Evolutionary conservation across 2,329 filamentous ascomycete species (phyloP), one percentile per base, ranked within the genome.

Genomic region (Pseudogymnoascus sp.): DNA sequence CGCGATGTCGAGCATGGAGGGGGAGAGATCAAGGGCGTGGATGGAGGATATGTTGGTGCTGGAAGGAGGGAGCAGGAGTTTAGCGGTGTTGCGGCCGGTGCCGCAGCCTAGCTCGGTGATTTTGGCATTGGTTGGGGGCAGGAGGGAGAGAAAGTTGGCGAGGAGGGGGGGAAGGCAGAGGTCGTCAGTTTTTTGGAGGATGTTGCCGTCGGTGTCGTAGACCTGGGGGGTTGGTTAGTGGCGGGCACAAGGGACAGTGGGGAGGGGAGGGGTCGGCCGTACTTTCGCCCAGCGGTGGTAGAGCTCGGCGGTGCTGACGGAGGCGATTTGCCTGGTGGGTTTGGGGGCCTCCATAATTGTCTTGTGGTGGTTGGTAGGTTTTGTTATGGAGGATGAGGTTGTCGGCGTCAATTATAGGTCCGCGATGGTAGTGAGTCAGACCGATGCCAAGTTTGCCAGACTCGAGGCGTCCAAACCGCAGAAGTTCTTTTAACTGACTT

Each of bases 151-250:
- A 50, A 84, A 79, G 0, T 70, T 66, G 0, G 82, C 80, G 0
- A 88, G 77, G 0, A 85, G 70, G 1, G 69, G 69, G 12, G 73
- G 70, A 68, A 88, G 78, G 69, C 86, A 80, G 12, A 80, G 66
- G 40, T 83, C 81, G 70, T 89, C 86, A 16, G 88, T 78, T 1
- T 80, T 78, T 74, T 88, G 85, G 0, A 89, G 77, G 71, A 88
- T 85, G 70, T 88, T 89, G 33, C 82, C 82, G 66, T 89, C 85
- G 33, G 77, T 82, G 72, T 89, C 85, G 74, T 88, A 89, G 47
- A 85, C 76, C 64, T 70, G 59, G 21, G 16, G 11, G n/a, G 2
- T 38, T n/a, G 33, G 28, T 65, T 77, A 67, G 6, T 21, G 33
- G 16, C 14, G 31, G 38, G 60, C 35, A 37, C 56, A 47, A 40